These are phyloP conservation scores for Cyclotella atomus DNA, from an alignment of 108 stramenopile genomes.

Conservation along the genomic window DNA sequence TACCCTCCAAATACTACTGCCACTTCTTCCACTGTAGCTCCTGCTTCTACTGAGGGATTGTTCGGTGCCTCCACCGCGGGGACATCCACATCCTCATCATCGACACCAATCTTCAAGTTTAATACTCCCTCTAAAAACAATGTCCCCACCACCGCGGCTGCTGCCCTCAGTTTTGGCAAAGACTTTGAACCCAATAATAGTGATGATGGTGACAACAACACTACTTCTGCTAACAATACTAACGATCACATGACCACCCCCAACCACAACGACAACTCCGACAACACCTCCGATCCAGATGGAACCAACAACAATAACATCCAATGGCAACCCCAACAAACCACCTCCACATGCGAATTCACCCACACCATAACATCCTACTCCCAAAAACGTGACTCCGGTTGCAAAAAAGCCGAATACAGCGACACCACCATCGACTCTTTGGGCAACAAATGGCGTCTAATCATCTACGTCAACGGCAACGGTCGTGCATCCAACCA, in stretches of 20 bases:
- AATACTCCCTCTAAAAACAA: background rate
- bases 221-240: too few species aligned
- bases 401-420: slow-evolving; percentile 93
- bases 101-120: background rate
- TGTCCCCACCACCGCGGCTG: slow-evolving; percentile 9
- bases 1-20: background rate
- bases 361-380: slow-evolving; percentile 83
- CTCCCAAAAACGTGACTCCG: slow-evolving; percentile 84
- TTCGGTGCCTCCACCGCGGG: background rate
- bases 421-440: slow-evolving; percentile 77
- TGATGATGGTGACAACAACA: background rate
- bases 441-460: slow-evolving; percentile 87
- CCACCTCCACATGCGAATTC: slow-evolving; percentile 88
- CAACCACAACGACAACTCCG: background rate
- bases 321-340: slow-evolving; percentile 78
- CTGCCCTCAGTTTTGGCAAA: slow-evolving; percentile 16
- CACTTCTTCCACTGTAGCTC: background rate
- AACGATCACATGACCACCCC: background rate
- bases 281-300: background rate
- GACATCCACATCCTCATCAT: background rate
- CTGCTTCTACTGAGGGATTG: background rate
- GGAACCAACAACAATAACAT: background rate
- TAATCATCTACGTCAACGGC: slow-evolving; percentile 91
- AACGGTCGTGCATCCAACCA: slow-evolving; percentile 89
- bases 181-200: background rate